Base-by-base conservation (phyloP, 352 stramenopile species). In the Phytophthora cryptogea region DNA sequence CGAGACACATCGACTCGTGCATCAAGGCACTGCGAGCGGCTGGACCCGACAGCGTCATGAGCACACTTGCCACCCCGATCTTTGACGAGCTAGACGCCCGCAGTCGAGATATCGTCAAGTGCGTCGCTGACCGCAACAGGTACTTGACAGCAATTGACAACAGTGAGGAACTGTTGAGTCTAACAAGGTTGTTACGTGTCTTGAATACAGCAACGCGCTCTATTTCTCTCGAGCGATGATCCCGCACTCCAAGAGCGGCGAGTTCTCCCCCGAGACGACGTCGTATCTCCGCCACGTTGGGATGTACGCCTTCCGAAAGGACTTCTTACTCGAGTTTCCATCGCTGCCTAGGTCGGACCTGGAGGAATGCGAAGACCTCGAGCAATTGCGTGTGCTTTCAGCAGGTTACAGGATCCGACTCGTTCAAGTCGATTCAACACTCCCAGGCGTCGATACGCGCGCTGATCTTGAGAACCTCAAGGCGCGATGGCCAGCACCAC, bases 161-260 rank as follows among this genome's bases (percentile, higher is more conserved):
- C 1, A 23, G 20, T 3, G 20, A 2, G 2, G 20, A 23, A 23
- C 20, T 23, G 14, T 30, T 13, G 14, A 32, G 53, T 32, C 0
- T 56, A 33, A 37, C 16, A n/a, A 14, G 7, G 28, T 48, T 50
- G 43, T 54, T 14, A 3, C 10, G 16, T 43, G 40, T 36, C 4
- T 7, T 40, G 2, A 23, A 13, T 39, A 23, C 53, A 92, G 83
- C 42, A 85, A 94, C 42, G 85, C 87, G 13, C 66, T 95, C 27
- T 95, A 94, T 66, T 95, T 95, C 56, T 95, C 87, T 9, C 76
- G 84, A 42, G 79, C 80, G 5, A 71, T 92, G 68, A 90, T 94
- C 20, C 85, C 87, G 32, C 75, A 89, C 60, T 88, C 76, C 27
- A 94, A 92, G 53, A 71, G 51, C 40, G 81, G 82, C 20, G 26